Evolutionary conservation across 2,329 filamentous ascomycete species (phyloP).

Genomic region (Alternaria triticina): DNA sequence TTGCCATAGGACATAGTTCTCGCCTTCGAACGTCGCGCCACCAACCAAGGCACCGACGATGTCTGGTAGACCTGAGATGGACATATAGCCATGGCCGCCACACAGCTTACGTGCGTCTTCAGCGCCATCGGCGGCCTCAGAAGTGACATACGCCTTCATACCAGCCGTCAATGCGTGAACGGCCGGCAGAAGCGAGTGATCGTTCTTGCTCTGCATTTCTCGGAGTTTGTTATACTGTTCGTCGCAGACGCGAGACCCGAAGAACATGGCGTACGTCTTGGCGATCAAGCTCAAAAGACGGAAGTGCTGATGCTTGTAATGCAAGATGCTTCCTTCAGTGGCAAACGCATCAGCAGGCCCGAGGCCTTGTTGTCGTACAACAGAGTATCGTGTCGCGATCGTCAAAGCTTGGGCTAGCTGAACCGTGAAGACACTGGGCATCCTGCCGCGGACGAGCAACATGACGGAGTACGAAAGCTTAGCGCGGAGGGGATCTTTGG

Average conservation of each 20-base stretch:
- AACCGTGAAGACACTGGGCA: conserved; percentile 53
- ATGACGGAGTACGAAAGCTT: conserved; percentile 57
- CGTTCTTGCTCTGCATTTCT: conserved; percentile 7
- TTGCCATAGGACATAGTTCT: conserved; percentile 53
- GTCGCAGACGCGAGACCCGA: conserved; percentile 12
- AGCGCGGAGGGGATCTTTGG: conserved; percentile 50
- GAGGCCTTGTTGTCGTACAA: conserved; percentile 52
- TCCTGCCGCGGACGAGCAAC: conserved; percentile 52
- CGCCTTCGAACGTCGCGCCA: conserved; percentile 47
- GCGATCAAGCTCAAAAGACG: conserved; percentile 20
- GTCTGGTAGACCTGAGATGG: conserved; percentile 40
- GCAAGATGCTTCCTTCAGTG: conserved; percentile 13
- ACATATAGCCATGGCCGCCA: conserved; percentile 49
- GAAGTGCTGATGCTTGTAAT: conserved; percentile 26
- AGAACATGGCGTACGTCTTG: conserved; percentile 26
- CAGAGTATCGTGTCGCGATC: conserved; percentile 57
- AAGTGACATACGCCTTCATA: conserved; percentile 58
- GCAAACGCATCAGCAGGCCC: conserved; percentile 5
- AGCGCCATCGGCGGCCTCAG: conserved; percentile 53
- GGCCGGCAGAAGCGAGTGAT: conserved; percentile 5
- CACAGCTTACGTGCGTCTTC: conserved; percentile 48
- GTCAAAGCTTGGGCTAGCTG: conserved; percentile 60
- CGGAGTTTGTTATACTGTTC: background rate
- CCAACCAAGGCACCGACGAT: conserved; percentile 37
- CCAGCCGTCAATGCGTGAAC: conserved; percentile 42